A percentile compares a stretch with the other conserved stretches of the same genome.
Evolutionary conservation across 345 rosid species (phyloP).

Genomic region (Laguncularia racemosa): DNA sequence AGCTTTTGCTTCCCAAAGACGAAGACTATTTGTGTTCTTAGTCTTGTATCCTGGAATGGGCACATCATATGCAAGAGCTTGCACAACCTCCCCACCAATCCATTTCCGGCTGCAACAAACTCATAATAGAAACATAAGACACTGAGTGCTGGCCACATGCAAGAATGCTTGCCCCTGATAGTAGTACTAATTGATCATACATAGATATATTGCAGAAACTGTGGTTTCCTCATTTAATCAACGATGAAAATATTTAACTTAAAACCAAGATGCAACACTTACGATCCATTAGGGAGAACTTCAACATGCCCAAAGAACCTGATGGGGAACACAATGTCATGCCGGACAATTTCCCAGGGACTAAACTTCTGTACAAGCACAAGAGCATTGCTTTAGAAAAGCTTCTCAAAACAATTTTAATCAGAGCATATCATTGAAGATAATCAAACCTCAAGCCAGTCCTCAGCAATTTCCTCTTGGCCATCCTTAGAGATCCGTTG

Average conservation of each 20-base stretch:
- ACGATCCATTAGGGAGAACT: constrained; percentile 77
- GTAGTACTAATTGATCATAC: no score
- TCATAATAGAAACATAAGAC: background rate
- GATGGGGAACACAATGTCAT: constrained; percentile 77
- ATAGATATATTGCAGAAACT: no score
- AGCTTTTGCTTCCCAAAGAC: constrained; percentile 97
- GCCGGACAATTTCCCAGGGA: constrained; percentile 99
- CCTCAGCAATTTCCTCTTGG: constrained; percentile 93
- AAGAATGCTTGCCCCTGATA: no score
- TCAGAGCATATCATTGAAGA: constrained; percentile 2
- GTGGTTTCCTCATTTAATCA: no score
- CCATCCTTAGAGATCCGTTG: constrained; percentile 79
- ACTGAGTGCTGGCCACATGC: no score
- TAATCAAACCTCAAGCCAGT: constrained; percentile 89
- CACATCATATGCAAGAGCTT: constrained; percentile 91
- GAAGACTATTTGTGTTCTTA: constrained; percentile 92
- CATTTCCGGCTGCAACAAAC: constrained; percentile 60
- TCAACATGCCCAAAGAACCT: constrained; percentile 78
- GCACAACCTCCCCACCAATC: constrained; percentile 82
- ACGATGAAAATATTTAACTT: background rate
- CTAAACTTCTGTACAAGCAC: constrained; percentile 75
- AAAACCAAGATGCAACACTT: constrained; percentile 26
- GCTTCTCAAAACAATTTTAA: constrained; percentile 3
- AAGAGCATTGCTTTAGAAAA: constrained; percentile 13
- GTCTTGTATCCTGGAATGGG: constrained; percentile 95